Base-by-base conservation (phyloP, 495 filamentous ascomycete genomes). In the Penicillium canescens region DNA sequence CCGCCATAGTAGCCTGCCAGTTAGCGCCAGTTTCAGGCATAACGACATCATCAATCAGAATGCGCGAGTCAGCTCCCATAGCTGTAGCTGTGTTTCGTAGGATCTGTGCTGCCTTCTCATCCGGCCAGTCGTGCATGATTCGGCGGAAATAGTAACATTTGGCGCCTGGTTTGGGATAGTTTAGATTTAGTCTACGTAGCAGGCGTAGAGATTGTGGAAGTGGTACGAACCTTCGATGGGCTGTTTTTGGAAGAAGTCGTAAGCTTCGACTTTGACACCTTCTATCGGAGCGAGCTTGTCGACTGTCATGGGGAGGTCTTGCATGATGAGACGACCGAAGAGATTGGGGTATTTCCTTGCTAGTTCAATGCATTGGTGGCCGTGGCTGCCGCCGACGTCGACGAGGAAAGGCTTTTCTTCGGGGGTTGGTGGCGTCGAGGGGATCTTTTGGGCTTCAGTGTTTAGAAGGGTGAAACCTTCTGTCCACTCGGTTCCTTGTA, bases 221-320 rank as follows among this genome's bases (percentile, higher is more conserved):
- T 5, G 8, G 16, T 20, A 56, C 40, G 26, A 16, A 74, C 73
- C 57, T 72, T 69, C 70, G 11, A 85, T 56, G 0, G 73, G 66
- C 56, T 86, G 79, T 18, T 58, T 47, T 13, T 68, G 60, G 51
- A 78, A 83, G 63, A 86, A 82, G 60, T 83, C 69, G 24, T 82
- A 62, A 1, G 57, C 66, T 49, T 74, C 63, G 12, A 62, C 58
- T 47, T 78, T 68, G n/a, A 86, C 73, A 0, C 79, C 78, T 2
- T 70, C 58, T n/a, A 71, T 67, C 0, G 61, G 60, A 3, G 67
- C 45, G 0, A 72, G 68, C 8, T 67, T 62, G 6, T 62, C 56
- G 10, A 84, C 60, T 1, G 70, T 71, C 26, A 68, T 58, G 4
- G 75, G 65, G 0, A 79, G 62, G 50, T 88, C 84, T 50, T 87